These are phyloP conservation scores for Oxytropis ochrocephala DNA, from an alignment of 306 rosid genomes.

Conservation along the genomic window DNA sequence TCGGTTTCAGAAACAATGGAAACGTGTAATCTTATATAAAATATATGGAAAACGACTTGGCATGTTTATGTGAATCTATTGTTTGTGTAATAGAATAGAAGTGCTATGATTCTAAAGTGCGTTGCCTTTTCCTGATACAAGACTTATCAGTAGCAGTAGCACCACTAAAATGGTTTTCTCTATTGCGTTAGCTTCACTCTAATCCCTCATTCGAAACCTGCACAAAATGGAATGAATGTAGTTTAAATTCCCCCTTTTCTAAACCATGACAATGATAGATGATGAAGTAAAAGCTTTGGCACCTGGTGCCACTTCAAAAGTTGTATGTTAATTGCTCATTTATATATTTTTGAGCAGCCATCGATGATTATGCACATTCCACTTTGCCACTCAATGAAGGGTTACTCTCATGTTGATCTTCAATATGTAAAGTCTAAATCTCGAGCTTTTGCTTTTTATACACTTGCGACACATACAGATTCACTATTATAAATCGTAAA, in stretches of 20 bases:
- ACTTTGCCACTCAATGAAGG: background rate
- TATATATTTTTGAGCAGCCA: conserved; percentile 2
- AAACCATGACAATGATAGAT: conserved; percentile 5
- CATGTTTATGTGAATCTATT: background rate
- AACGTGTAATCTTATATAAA: conserved; percentile 22
- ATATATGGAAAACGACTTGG: conserved; percentile 14
- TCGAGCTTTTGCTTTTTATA: background rate
- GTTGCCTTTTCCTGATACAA: background rate
- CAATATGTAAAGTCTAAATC: background rate
- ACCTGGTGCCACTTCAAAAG: background rate
- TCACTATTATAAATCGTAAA: too few relatives aligned
- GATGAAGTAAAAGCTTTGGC: conserved; percentile 5
- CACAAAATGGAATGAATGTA: conserved; percentile 17
- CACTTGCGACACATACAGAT: too few relatives aligned
- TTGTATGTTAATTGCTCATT: background rate
- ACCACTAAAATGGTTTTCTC: conserved; percentile 3
- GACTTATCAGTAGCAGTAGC: conserved; percentile 15
- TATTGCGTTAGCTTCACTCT: conserved; percentile 23
- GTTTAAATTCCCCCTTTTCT: background rate
- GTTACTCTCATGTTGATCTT: conserved; percentile 1
- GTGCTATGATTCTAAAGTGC: background rate
- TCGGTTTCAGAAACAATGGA: background rate
- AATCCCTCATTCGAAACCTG: conserved; percentile 13
- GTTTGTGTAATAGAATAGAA: background rate
- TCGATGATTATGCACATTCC: conserved; percentile 5